Conservation (phyloP, 805 yeast species). For the Debaryomyces castellii region DNA sequence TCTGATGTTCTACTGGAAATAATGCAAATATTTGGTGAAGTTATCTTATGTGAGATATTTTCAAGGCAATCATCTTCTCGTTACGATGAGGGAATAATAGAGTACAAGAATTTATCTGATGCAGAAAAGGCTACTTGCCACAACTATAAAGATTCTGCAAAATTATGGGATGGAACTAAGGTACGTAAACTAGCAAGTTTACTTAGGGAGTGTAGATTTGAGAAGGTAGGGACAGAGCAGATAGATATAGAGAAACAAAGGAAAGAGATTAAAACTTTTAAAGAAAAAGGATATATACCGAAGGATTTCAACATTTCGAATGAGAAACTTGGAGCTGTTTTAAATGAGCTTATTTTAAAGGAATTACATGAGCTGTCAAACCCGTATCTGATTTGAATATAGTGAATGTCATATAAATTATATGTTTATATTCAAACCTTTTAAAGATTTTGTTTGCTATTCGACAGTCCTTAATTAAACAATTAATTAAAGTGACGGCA, state of each 20-base stretch:
- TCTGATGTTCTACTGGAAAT: slow-evolving; percentile 32
- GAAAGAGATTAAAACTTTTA: not conserved
- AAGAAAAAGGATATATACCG: not conserved
- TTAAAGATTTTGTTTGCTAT: slow-evolving; percentile 7
- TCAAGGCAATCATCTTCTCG: slow-evolving; percentile 11
- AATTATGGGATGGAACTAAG: slow-evolving; percentile 46
- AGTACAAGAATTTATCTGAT: slow-evolving; percentile 22
- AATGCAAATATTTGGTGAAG: slow-evolving; percentile 48
- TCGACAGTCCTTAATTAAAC: slow-evolving; percentile 4
- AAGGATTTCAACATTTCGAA: not conserved
- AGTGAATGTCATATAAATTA: not conserved
- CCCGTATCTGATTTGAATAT: slow-evolving; percentile 31
- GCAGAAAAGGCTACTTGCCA: slow-evolving; percentile 38
- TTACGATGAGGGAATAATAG: slow-evolving; percentile 40
- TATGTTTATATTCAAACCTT: slow-evolving; percentile 4
- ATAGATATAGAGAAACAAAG: slow-evolving; percentile 2
- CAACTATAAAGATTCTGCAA: slow-evolving; percentile 41
- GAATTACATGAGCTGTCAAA: slow-evolving; percentile 16
- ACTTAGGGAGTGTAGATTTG: slow-evolving; percentile 32
- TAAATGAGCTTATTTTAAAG: slow-evolving; percentile 3
- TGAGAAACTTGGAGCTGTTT: slow-evolving; percentile 1
- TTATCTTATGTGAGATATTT: slow-evolving; percentile 13
- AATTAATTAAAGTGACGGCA: not conserved
- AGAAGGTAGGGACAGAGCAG: not conserved
- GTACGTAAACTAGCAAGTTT: slow-evolving; percentile 48